Conservation (phyloP, 176 grass and related monocot genomes). For the Hsuehochloa calcarea region DNA sequence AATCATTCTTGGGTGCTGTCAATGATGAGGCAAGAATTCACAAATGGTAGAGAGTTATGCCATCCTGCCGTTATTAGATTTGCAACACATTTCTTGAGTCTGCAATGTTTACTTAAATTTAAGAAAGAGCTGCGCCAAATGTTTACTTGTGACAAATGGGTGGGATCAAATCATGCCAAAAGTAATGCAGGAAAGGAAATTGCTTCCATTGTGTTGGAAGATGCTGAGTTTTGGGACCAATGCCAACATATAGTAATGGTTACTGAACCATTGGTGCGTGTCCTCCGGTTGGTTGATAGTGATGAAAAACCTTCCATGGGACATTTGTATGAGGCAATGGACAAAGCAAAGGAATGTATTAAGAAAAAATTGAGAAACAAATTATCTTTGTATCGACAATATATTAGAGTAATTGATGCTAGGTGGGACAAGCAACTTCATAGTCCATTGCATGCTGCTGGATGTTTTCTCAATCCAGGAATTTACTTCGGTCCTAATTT, state of each 20-base stretch:
- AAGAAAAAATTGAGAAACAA: constrained; percentile 48
- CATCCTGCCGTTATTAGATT: too few relatives aligned
- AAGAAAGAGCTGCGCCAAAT: too few relatives aligned
- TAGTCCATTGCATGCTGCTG: constrained; percentile 59
- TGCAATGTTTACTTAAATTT: too few relatives aligned
- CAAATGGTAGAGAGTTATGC: too few relatives aligned
- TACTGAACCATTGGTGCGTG: constrained; percentile 45
- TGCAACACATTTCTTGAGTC: too few relatives aligned
- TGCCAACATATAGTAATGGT: constrained; percentile 52
- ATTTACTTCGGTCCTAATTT: constrained; percentile 49
- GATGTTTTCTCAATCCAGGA: constrained; percentile 57
- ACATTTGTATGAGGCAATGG: constrained; percentile 53
- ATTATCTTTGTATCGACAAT: constrained; percentile 39
- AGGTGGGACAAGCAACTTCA: constrained; percentile 58
- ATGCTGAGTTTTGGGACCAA: constrained; percentile 49
- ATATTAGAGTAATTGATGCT: constrained; percentile 59
- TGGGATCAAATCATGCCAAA: constrained; percentile 44
- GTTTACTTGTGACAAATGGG: constrained; percentile 39
- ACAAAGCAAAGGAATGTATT: constrained; percentile 63
- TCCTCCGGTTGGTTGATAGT: constrained; percentile 45
- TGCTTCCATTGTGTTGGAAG: constrained; percentile 46
- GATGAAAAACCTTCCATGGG: constrained; percentile 55
- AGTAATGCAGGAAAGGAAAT: constrained; percentile 42
- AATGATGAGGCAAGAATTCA: too few relatives aligned
- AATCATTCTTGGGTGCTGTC: constrained; percentile 42